Evolutionary conservation across 805 yeast species (phyloP), one percentile per base, ranked within the genome.

Genomic region (Starmerella lactis-condensi): DNA sequence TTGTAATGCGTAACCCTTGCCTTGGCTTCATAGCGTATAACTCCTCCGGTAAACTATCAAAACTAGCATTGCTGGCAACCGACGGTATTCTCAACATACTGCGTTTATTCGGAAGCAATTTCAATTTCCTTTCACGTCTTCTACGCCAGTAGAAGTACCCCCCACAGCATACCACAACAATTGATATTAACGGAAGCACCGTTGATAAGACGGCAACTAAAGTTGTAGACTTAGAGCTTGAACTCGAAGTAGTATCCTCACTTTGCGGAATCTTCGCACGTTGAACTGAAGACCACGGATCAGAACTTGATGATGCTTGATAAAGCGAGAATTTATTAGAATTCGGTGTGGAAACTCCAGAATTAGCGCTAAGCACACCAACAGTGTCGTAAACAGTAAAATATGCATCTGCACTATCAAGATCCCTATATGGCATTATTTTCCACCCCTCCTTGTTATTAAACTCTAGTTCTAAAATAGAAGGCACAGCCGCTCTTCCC

Each of bases 201-300:
- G 64, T 58, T 0, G 68, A 60, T n/a, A 65, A 42, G 1, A 62
- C 69, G 12, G 65, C 65, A 9, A 63, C 47, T 3, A 50, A 48
- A 4, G 58, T 55, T 1, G 41, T 39, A 4, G 57, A 32, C 18
- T 33, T 35, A 11, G 36, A 28, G 32, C 18, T 33, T 35, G 11
- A 33, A 28, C 17, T 29, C 26, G 22, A 29, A 31, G 26, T 12
- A 23, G 26, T 12, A 9, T 26, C 22, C 11, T 17, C 43, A 20
- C 16, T 22, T 15, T 28, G 17, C n/a, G 43, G 31, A 10, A 37
- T 39, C 10, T 13, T 17, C 10, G 35, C 42, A 5, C 7, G 6
- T 16, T 30, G 15, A 18, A 30, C 38, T 6, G 30, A 29, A 10
- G 17, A 26, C 24, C 30, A 26, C 19, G 21, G 22, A 9, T 25